Evolutionary conservation across 768 basidiomycete species (phyloP).

Genomic region (Cystofilobasidium macerans): DNA sequence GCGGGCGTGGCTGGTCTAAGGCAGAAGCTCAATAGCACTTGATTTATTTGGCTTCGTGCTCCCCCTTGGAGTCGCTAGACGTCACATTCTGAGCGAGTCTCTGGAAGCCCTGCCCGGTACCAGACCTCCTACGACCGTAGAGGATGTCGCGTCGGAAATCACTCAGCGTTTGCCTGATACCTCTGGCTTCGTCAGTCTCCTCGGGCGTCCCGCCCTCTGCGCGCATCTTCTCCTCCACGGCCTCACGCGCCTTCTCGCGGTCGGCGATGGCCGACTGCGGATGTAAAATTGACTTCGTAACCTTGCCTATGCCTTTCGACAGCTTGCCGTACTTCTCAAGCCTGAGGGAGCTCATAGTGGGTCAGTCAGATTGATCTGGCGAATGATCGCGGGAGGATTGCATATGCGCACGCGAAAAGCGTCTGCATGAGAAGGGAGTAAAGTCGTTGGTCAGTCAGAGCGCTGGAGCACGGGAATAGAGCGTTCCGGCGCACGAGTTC

Average conservation of each 20-base stretch:
- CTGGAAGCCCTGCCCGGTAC: not conserved
- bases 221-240: not conserved
- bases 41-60: no score
- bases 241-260: not conserved
- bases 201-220: not conserved
- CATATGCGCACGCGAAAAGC: not conserved
- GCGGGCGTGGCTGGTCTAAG: no score
- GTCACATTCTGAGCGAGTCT: not conserved
- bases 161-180: not conserved
- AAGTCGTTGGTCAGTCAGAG: no score
- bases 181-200: not conserved
- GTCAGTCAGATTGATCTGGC: slow-evolving; percentile 45
- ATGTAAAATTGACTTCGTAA: slow-evolving; percentile 10
- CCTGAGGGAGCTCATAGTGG: not conserved
- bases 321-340: slow-evolving; percentile 21
- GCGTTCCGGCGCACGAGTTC: not conserved
- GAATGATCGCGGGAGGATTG: slow-evolving; percentile 48
- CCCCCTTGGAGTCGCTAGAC: no score
- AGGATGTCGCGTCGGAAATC: slow-evolving; percentile 10
- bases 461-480: slow-evolving; percentile 45
- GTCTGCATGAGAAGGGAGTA: slow-evolving; percentile 47
- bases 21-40: no score
- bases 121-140: not conserved
- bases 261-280: not conserved
- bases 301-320: slow-evolving; percentile 1